These are phyloP conservation scores for Globisporangium alternatum DNA, from an alignment of 352 stramenopile genomes.

Conservation along the genomic window DNA sequence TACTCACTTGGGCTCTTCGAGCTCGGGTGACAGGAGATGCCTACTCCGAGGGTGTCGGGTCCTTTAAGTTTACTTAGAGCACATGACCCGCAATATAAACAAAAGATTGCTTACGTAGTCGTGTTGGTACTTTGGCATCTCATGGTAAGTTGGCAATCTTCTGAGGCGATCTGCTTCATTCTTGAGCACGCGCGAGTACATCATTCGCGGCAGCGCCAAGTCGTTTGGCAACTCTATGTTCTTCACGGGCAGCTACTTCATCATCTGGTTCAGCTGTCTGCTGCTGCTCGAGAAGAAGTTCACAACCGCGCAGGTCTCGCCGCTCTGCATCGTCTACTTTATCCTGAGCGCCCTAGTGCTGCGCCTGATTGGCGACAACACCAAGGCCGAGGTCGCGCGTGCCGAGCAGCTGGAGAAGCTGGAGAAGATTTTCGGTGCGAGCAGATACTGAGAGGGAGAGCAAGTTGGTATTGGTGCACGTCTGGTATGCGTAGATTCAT, in stretches of 20 bases:
- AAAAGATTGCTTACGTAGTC: too few relatives aligned
- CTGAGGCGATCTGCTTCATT: conserved; percentile 28
- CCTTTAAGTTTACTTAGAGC: too few relatives aligned
- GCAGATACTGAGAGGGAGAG: conserved; percentile 7
- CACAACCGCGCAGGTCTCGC: conserved; percentile 37
- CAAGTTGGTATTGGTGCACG: neutral
- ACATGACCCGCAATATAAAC: too few relatives aligned
- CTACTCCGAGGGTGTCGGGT: too few relatives aligned
- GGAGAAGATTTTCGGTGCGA: conserved; percentile 25
- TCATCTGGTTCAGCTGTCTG: conserved; percentile 33
- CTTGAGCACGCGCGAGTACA: conserved; percentile 36
- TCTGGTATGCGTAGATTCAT: neutral
- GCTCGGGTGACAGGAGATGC: too few relatives aligned
- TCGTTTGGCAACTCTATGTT: conserved; percentile 30
- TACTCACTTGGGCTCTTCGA: too few relatives aligned
- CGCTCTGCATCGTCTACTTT: conserved; percentile 42
- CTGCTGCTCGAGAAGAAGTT: conserved; percentile 28
- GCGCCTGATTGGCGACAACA: conserved; percentile 47
- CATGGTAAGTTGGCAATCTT: too few relatives aligned
- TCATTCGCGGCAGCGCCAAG: conserved; percentile 21
- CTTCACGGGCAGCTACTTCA: conserved; percentile 32
- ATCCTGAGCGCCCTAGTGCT: conserved; percentile 23
- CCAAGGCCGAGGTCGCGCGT: conserved; percentile 43
- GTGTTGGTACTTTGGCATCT: too few relatives aligned
- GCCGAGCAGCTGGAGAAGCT: conserved; percentile 56